Evolutionary conservation across 495 filamentous ascomycete species (phyloP).

Genomic region (Penicillium silybi): DNA sequence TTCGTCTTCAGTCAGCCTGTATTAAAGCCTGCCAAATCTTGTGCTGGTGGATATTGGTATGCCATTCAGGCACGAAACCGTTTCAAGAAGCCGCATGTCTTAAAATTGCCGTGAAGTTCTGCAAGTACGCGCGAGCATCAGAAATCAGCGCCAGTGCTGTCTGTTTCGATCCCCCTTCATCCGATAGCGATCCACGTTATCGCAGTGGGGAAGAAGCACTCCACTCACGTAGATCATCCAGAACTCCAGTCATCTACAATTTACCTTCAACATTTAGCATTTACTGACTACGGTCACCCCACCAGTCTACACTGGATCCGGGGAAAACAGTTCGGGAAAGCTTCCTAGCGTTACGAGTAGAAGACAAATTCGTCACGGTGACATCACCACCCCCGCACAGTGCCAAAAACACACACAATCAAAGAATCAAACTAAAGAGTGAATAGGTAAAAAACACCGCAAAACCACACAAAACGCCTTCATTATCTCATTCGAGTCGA

Average conservation of each 20-base stretch:
- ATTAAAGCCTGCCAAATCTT: conserved; percentile 5
- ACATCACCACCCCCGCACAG: conserved; percentile 19
- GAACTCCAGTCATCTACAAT: too few relatives aligned
- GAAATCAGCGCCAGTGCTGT: too few relatives aligned
- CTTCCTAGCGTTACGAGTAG: not conserved
- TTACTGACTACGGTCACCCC: not conserved
- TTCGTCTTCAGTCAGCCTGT: conserved; percentile 20
- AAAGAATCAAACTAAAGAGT: not conserved
- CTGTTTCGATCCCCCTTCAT: too few relatives aligned
- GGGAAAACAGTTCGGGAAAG: not conserved
- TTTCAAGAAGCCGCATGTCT: too few relatives aligned
- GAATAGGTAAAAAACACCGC: conserved; percentile 5
- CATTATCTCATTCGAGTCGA: not conserved
- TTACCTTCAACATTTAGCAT: not conserved
- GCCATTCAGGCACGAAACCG: too few relatives aligned
- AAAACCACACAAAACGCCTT: conserved; percentile 5
- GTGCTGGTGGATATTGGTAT: too few relatives aligned
- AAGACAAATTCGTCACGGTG: conserved; percentile 19
- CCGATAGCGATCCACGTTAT: too few relatives aligned
- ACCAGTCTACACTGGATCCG: not conserved
- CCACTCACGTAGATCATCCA: too few relatives aligned
- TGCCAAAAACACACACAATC: not conserved
- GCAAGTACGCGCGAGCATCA: too few relatives aligned
- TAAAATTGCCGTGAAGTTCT: too few relatives aligned
- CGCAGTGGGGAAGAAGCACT: too few relatives aligned